These are phyloP conservation scores for Diplodia mutila DNA, from an alignment of 2,329 filamentous ascomycete species.

Conservation along the genomic window DNA sequence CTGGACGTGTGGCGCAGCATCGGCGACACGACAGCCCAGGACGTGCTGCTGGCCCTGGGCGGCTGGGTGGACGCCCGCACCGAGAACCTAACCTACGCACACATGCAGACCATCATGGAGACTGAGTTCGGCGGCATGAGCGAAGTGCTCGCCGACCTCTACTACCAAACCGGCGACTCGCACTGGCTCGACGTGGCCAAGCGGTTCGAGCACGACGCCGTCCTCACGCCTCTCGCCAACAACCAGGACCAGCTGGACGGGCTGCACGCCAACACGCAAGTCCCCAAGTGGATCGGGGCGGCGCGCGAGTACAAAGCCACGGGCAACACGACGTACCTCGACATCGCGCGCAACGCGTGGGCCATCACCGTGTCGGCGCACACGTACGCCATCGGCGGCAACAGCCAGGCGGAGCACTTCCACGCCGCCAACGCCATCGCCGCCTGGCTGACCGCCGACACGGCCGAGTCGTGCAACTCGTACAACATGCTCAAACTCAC, in stretches of 20 bases:
- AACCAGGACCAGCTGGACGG: slow-evolving; percentile 53
- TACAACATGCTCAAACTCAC: slow-evolving; percentile 63
- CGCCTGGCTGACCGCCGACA: slow-evolving; percentile 50
- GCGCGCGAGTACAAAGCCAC: slow-evolving; percentile 55
- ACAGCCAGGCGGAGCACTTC: slow-evolving; percentile 60
- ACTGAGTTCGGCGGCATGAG: slow-evolving; percentile 61
- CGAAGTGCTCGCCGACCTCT: slow-evolving; percentile 55
- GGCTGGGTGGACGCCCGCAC: slow-evolving; percentile 57
- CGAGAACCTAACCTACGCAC: slow-evolving; percentile 43
- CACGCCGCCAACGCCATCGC: slow-evolving; percentile 52
- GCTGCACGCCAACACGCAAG: slow-evolving; percentile 58
- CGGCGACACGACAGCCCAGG: slow-evolving; percentile 48
- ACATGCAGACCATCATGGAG: slow-evolving; percentile 55
- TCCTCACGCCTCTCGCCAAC: slow-evolving; percentile 53
- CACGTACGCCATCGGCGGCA: slow-evolving; percentile 58
- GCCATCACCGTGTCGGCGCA: slow-evolving; percentile 52
- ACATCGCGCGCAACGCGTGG: slow-evolving; percentile 58
- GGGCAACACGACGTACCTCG: slow-evolving; percentile 49
- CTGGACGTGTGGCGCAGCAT: slow-evolving; percentile 55
- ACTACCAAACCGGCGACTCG: slow-evolving; percentile 51
- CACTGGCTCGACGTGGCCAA: slow-evolving; percentile 53
- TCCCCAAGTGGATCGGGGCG: slow-evolving; percentile 60
- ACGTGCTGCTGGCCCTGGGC: slow-evolving; percentile 51
- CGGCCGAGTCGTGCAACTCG: slow-evolving; percentile 58
- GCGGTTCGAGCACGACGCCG: slow-evolving; percentile 55